A percentile compares a stretch with the other conserved stretches of the same genome.
Evolutionary conservation across 805 yeast genomes (phyloP).

Genomic region (Schwanniomyces pseudopolymorphus): DNA sequence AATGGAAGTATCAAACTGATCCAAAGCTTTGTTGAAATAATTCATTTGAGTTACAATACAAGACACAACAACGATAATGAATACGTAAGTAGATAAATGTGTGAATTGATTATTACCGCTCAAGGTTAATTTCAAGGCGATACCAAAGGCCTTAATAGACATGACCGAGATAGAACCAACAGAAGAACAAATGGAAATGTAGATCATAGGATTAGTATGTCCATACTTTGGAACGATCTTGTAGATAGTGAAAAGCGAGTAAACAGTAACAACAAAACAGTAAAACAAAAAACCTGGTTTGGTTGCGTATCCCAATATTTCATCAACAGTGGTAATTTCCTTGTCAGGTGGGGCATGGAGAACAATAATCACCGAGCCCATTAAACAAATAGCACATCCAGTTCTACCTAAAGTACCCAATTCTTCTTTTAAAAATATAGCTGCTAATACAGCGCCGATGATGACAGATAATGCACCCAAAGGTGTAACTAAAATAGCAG

Average conservation of each 20-base stretch:
- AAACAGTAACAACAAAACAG: conserved; percentile 58
- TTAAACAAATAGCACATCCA: conserved; percentile 89
- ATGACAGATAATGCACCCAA: conserved; percentile 87
- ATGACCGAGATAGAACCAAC: conserved; percentile 91
- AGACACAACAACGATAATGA: conserved; percentile 70
- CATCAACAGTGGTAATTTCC: conserved; percentile 85
- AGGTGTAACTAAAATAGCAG: conserved; percentile 89
- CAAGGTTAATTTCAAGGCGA: conserved; percentile 81
- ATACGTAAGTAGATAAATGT: conserved; percentile 79
- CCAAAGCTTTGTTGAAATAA: conserved; percentile 89
- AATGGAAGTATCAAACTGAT: conserved; percentile 88
- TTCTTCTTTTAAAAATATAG: conserved; percentile 80
- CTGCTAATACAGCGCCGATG: conserved; percentile 88
- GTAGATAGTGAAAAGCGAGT: conserved; percentile 77
- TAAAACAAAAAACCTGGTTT: conserved; percentile 76
- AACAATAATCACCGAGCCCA: conserved; percentile 86
- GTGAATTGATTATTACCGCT: conserved; percentile 86
- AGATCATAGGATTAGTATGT: conserved; percentile 78
- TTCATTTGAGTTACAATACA: conserved; percentile 92
- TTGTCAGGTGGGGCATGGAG: conserved; percentile 94
- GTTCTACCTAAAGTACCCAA: conserved; percentile 83
- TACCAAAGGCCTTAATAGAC: conserved; percentile 91
- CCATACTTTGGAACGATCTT: conserved; percentile 82
- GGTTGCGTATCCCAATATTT: conserved; percentile 75
- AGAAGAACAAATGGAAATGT: conserved; percentile 83